phyloP scores from a whole-genome alignment of 257 asterid species.

The Solanum paucissectum region DNA sequence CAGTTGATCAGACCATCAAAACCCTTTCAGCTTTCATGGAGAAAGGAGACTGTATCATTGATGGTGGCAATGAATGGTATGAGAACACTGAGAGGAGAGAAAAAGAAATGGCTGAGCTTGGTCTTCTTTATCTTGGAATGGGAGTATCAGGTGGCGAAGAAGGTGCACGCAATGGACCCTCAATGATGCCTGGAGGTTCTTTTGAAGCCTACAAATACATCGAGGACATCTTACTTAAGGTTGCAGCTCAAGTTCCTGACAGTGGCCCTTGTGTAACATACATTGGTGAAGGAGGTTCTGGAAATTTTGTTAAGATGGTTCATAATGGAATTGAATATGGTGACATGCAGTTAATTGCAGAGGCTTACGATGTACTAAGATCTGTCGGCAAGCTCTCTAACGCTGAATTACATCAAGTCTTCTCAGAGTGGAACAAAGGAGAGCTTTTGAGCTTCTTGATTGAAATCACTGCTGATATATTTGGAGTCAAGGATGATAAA shows the following conservation, averaged over 20 bases:
- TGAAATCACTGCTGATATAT: slow-evolving; percentile 92
- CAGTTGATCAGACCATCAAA: slow-evolving; percentile 87
- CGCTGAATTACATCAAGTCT: slow-evolving; percentile 59
- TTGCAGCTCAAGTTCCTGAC: slow-evolving; percentile 89
- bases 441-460: slow-evolving; percentile 90
- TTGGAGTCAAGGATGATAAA: slow-evolving; percentile 83
- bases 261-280: slow-evolving; percentile 98
- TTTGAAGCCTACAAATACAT: slow-evolving; percentile 67
- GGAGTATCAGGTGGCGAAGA: slow-evolving; percentile 99
- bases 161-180: slow-evolving; percentile 92
- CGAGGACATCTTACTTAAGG: slow-evolving; percentile 75
- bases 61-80: slow-evolving; percentile 98
- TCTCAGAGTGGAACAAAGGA: slow-evolving; percentile 83
- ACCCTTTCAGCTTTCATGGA: slow-evolving; percentile 87
- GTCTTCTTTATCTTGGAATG: slow-evolving; percentile 88
- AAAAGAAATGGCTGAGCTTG: slow-evolving; percentile 60
- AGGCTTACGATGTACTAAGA: slow-evolving; percentile 85
- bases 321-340: slow-evolving; percentile 97
- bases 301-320: slow-evolving; percentile 90
- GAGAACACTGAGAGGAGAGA: slow-evolving; percentile 96
- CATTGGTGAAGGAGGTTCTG: slow-evolving; percentile 82
- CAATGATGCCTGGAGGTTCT: slow-evolving; percentile 98
- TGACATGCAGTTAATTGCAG: slow-evolving; percentile 92
- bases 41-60: slow-evolving; percentile 90
- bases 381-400: slow-evolving; percentile 87